These are phyloP conservation scores for Porogramme epimiltina DNA, from an alignment of 1,284 basidiomycete genomes.

Conservation along the genomic window DNA sequence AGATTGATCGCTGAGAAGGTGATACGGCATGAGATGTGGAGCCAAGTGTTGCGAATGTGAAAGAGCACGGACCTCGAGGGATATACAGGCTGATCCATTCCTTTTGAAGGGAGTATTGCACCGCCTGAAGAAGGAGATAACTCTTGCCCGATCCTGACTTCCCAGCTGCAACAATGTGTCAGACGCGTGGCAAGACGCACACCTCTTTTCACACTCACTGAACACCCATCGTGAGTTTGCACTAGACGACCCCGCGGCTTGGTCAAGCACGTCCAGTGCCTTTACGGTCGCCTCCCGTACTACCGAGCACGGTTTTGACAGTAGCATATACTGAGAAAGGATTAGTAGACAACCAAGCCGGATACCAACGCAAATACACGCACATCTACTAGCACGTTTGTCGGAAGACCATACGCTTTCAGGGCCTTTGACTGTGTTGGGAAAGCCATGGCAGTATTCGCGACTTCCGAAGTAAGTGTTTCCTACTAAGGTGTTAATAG, in stretches of 20 bases:
- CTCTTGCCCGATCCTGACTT: conserved; percentile 83
- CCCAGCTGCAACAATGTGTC: conserved; percentile 55
- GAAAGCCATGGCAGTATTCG: conserved; percentile 47
- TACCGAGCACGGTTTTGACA: conserved; percentile 66
- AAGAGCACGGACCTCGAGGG: conserved; percentile 64
- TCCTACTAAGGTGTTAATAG: conserved; percentile 31
- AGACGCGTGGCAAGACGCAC: background rate
- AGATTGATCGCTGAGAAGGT: conserved; percentile 58
- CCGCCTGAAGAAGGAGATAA: conserved; percentile 78
- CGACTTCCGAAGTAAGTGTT: conserved; percentile 35
- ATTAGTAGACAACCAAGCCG: background rate
- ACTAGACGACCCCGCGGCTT: conserved; percentile 45
- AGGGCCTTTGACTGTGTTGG: conserved; percentile 49
- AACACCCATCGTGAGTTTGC: conserved; percentile 55
- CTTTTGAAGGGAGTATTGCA: conserved; percentile 70
- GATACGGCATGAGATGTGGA: background rate
- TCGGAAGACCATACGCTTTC: conserved; percentile 66
- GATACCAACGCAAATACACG: conserved; percentile 19
- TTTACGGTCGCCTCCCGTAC: conserved; percentile 65
- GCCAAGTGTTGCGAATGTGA: background rate
- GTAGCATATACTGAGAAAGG: conserved; percentile 57
- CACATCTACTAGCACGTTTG: conserved; percentile 66
- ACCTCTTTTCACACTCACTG: conserved; percentile 44
- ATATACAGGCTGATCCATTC: conserved; percentile 90
- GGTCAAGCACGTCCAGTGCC: conserved; percentile 50